phyloP scores from a whole-genome alignment of 2,329 filamentous ascomycete genomes.

The Penicillium decumbens region DNA sequence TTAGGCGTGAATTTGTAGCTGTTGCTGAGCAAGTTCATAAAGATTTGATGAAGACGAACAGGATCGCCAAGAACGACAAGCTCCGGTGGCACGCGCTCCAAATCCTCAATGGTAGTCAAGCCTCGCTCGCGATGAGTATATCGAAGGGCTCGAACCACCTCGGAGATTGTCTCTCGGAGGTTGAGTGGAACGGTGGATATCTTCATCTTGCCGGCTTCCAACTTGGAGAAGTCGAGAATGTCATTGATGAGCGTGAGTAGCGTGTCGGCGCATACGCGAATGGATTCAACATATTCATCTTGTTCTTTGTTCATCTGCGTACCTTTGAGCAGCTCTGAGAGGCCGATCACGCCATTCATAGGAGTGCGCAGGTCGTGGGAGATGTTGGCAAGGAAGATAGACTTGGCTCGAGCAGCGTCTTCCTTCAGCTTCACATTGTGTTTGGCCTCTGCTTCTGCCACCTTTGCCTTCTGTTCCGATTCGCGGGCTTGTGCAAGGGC shows the following conservation, averaged over 20 bases:
- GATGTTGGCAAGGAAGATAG: slow-evolving; percentile 94
- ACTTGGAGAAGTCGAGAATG: slow-evolving; percentile 83
- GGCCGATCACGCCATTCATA: slow-evolving; percentile 86
- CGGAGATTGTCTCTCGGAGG: slow-evolving; percentile 62
- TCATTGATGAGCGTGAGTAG: slow-evolving; percentile 86
- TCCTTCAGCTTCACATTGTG: slow-evolving; percentile 63
- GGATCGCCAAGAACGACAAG: slow-evolving; percentile 78
- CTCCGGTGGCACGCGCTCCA: slow-evolving; percentile 56
- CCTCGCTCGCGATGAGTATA: slow-evolving; percentile 61
- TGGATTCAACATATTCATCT: slow-evolving; percentile 59
- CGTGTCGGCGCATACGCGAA: slow-evolving; percentile 65
- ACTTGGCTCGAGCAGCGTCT: slow-evolving; percentile 70
- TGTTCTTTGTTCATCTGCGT: slow-evolving; percentile 56
- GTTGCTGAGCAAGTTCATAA: slow-evolving; percentile 78
- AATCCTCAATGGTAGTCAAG: slow-evolving; percentile 58
- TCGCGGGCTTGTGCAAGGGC: slow-evolving; percentile 58
- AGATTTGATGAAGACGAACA: slow-evolving; percentile 74
- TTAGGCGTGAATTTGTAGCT: slow-evolving; percentile 90
- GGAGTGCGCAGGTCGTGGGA: slow-evolving; percentile 85
- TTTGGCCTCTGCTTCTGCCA: slow-evolving; percentile 60
- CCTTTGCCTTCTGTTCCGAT: slow-evolving; percentile 61
- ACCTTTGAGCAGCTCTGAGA: slow-evolving; percentile 58
- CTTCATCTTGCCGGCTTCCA: slow-evolving; percentile 82
- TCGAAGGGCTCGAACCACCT: slow-evolving; percentile 59
- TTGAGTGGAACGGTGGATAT: slow-evolving; percentile 80